Conservation (phyloP, 768 basidiomycete genomes). For the Lentinula boryana region DNA sequence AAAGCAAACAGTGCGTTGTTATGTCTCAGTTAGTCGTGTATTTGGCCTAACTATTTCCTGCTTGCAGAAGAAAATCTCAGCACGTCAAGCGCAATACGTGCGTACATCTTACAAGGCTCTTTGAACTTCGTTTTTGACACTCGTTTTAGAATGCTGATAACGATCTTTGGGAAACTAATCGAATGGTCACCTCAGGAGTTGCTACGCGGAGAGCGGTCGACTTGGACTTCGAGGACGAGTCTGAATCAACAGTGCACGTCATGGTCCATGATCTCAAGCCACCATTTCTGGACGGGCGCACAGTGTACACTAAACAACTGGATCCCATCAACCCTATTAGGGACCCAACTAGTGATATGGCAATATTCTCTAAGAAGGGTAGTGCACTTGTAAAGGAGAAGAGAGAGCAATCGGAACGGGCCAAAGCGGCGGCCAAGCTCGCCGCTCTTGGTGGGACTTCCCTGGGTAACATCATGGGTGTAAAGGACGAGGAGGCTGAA, state of each 20-base stretch:
- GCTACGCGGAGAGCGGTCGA: constrained; percentile 84
- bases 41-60: constrained; percentile 11
- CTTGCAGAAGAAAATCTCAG: constrained; percentile 78
- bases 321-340: constrained; percentile 97
- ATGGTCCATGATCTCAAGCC: constrained; percentile 97
- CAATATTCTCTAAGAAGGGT: constrained; percentile 95
- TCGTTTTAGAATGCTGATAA: constrained; percentile 84
- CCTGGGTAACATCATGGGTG: constrained; percentile 97
- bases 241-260: constrained; percentile 94
- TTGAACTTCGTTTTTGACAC: constrained; percentile 10
- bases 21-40: not conserved
- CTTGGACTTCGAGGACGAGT: constrained; percentile 94
- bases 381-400: constrained; percentile 91
- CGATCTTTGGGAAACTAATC: constrained; percentile 97
- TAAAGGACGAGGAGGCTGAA: constrained; percentile 90
- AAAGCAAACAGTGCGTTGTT: constrained; percentile 58
- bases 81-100: constrained; percentile 94
- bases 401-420: constrained; percentile 92
- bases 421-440: constrained; percentile 93
- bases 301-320: constrained; percentile 92
- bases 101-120: constrained; percentile 21
- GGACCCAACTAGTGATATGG: constrained; percentile 92
- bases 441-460: constrained; percentile 88
- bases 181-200: constrained; percentile 94
- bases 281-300: constrained; percentile 95